phyloP scores from a whole-genome alignment of 73 alveolate species.

The Stentor roeselii region DNA sequence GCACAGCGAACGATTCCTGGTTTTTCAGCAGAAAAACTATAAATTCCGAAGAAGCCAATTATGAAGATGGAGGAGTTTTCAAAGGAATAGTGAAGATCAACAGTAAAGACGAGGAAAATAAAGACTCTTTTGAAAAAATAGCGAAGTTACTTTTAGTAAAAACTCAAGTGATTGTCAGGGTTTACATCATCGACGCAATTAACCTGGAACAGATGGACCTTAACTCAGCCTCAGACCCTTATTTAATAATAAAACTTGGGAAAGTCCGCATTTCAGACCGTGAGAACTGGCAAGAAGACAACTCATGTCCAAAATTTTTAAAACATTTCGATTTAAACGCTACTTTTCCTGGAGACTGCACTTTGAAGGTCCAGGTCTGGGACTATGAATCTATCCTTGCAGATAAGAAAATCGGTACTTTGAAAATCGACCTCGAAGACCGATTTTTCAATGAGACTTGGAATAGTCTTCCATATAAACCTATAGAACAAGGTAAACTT shows the following conservation, averaged over 20 bases:
- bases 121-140: slow-evolving; percentile 12
- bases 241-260: slow-evolving; percentile 64
- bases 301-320: slow-evolving; percentile 72
- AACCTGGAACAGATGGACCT: slow-evolving; percentile 79
- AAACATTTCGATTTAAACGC: slow-evolving; percentile 73
- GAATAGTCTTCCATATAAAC: slow-evolving; percentile 76
- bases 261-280: slow-evolving; percentile 61
- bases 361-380: slow-evolving; percentile 67
- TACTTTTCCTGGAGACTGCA: slow-evolving; percentile 81
- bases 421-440: slow-evolving; percentile 87
- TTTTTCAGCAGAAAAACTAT: neutral
- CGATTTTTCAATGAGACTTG: slow-evolving; percentile 83
- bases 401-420: slow-evolving; percentile 82
- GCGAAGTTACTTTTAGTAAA: slow-evolving; percentile 41
- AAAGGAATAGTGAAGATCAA: slow-evolving; percentile 45
- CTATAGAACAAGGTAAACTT: slow-evolving; percentile 75
- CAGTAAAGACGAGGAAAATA: slow-evolving; percentile 9
- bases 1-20: slow-evolving; percentile 20
- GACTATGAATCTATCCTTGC: slow-evolving; percentile 83
- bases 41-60: slow-evolving; percentile 9
- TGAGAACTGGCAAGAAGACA: slow-evolving; percentile 58
- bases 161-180: slow-evolving; percentile 65
- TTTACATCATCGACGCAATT: slow-evolving; percentile 68
- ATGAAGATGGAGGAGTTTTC: slow-evolving; percentile 45
- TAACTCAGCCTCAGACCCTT: slow-evolving; percentile 84